phyloP scores from a whole-genome alignment of 495 filamentous ascomycete species.

The Penicillium manginii region DNA sequence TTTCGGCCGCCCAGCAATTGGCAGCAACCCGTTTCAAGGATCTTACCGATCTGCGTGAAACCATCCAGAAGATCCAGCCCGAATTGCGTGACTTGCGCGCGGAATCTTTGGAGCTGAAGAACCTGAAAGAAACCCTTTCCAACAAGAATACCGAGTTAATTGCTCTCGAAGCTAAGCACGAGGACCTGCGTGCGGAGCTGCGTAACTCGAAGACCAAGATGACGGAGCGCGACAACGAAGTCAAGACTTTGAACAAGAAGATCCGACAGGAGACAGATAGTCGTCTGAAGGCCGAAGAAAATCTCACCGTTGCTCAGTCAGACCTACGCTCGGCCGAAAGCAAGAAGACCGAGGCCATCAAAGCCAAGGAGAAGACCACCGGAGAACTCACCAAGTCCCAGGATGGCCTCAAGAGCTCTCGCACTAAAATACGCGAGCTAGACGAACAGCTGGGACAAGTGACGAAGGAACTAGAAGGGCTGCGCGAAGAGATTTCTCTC shows the following conservation, averaged over 20 bases:
- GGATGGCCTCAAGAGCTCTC: slow-evolving; percentile 67
- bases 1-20: slow-evolving; percentile 82
- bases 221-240: slow-evolving; percentile 73
- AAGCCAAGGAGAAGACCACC: slow-evolving; percentile 67
- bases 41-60: slow-evolving; percentile 73
- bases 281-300: slow-evolving; percentile 76
- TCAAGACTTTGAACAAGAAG: slow-evolving; percentile 74
- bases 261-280: slow-evolving; percentile 73
- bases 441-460: slow-evolving; percentile 71
- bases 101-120: slow-evolving; percentile 74
- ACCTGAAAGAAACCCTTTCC: slow-evolving; percentile 70
- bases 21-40: slow-evolving; percentile 88
- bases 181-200: slow-evolving; percentile 76
- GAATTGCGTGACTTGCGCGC: slow-evolving; percentile 76
- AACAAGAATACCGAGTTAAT: slow-evolving; percentile 71
- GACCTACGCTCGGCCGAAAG: slow-evolving; percentile 75
- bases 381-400: slow-evolving; percentile 71
- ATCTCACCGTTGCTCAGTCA: slow-evolving; percentile 66
- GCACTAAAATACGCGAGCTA: slow-evolving; percentile 65
- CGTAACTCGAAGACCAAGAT: slow-evolving; percentile 67
- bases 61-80: slow-evolving; percentile 82
- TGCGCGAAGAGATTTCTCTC: slow-evolving; percentile 80
- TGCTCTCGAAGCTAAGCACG: slow-evolving; percentile 75
- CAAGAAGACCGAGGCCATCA: slow-evolving; percentile 75
- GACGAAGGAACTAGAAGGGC: slow-evolving; percentile 62